Percentiles rank a stretch among this genome's conserved stretches.
Conservation (phyloP, 345 rosid species). For the Salix purpurea region DNA sequence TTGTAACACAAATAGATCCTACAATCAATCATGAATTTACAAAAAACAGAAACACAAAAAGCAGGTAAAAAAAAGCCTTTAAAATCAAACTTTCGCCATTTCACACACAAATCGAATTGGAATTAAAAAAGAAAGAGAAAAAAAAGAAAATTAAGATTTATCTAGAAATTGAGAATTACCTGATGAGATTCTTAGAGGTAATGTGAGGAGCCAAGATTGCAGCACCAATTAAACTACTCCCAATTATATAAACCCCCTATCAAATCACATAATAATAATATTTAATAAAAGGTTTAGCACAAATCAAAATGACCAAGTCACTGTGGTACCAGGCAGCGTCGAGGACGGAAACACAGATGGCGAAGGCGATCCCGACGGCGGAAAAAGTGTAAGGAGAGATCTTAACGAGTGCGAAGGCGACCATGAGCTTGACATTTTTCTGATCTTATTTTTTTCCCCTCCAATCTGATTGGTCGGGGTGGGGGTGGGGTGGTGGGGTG, state of each 20-base stretch:
- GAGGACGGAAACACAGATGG: constrained; percentile 26
- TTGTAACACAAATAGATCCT: background rate
- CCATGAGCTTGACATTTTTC: constrained; percentile 47
- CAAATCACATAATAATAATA: background rate
- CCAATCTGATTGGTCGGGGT: background rate
- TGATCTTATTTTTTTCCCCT: background rate
- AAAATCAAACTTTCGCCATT: background rate
- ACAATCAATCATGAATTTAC: background rate
- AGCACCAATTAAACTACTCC: constrained; percentile 98
- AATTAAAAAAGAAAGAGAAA: background rate
- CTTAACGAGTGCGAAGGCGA: too few relatives aligned
- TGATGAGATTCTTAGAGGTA: constrained; percentile 93
- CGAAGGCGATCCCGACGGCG: too few relatives aligned
- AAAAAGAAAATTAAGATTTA: background rate
- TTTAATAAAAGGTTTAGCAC: background rate
- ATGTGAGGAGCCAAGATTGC: constrained; percentile 98
- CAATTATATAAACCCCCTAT: constrained; percentile 92
- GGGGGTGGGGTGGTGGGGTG: too few relatives aligned
- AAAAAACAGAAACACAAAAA: background rate
- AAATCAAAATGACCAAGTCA: background rate
- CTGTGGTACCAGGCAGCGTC: constrained; percentile 89
- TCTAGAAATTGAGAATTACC: constrained; percentile 27
- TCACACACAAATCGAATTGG: background rate
- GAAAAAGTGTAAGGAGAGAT: too few relatives aligned
- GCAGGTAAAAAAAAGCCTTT: background rate